Percentiles rank a stretch among this genome's conserved stretches.
Evolutionary conservation across 495 filamentous ascomycete species (phyloP).

Genomic region (Penicillium bialowiezense): DNA sequence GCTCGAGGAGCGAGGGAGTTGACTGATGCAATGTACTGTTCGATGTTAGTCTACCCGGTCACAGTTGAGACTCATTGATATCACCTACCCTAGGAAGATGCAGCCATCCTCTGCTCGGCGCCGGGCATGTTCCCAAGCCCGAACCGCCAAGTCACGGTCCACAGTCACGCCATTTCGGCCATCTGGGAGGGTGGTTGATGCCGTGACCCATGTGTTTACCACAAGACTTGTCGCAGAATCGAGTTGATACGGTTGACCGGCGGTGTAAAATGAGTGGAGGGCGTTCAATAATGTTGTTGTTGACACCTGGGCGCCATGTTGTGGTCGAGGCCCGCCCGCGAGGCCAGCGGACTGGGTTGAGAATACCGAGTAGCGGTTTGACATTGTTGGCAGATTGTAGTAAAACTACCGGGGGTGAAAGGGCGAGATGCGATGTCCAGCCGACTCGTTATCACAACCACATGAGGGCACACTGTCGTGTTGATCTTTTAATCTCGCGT

Average conservation of each 20-base stretch:
- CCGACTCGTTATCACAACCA: constrained; percentile 4
- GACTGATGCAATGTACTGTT: constrained; percentile 81
- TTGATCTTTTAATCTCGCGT: not conserved
- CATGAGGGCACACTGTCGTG: constrained; percentile 10
- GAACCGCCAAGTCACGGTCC: constrained; percentile 71
- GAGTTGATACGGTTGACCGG: constrained; percentile 72
- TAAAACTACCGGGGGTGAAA: not conserved
- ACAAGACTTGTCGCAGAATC: constrained; percentile 91
- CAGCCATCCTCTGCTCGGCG: constrained; percentile 94
- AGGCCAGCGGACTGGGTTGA: constrained; percentile 68
- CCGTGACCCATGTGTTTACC: constrained; percentile 92
- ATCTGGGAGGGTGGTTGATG: constrained; percentile 60
- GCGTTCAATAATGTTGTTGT: constrained; percentile 90
- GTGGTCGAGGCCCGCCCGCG: constrained; percentile 52
- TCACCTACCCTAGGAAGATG: constrained; percentile 75
- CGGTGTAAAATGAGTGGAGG: constrained; percentile 85
- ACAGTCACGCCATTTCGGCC: constrained; percentile 72
- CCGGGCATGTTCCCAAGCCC: constrained; percentile 96
- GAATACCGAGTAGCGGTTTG: constrained; percentile 83
- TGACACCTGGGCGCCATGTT: constrained; percentile 76
- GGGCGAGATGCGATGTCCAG: constrained; percentile 7
- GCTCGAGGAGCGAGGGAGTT: constrained; percentile 76
- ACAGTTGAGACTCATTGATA: not conserved
- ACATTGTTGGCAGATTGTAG: constrained; percentile 46
- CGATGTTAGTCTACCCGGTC: not conserved